Base-by-base conservation (phyloP, 2,329 filamentous ascomycete species). In the Penicillium hesseltinei region DNA sequence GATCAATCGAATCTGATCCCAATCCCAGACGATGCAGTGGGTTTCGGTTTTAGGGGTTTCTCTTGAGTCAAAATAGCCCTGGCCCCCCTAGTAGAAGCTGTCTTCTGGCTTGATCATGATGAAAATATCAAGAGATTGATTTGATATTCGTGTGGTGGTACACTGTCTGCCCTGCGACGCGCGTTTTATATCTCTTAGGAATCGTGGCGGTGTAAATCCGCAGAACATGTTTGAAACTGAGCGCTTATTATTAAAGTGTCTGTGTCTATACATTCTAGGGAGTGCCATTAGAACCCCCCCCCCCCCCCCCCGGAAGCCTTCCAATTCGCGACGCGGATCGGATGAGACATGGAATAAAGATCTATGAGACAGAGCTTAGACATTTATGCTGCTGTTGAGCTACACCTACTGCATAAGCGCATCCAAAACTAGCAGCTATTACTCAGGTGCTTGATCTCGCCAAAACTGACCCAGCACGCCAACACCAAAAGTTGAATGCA, bases 11-110 rank as follows among this genome's bases (percentile, higher is more conserved):
- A 68, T 54, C 36, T 51, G 61, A 60, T 65, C 63, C 61, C 59
- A 66, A 51, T 68, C 61, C 63, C 61, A 65, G 43, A 66, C 54
- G 25, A 66, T 62, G 57, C 59, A 64, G 38, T 65, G 54, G n/a
- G 57, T 53, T 62, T 66, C 58, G 10, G 61, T 60, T 2, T n/a
- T n/a, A 8, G 65, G 60, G 42, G 50, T 60, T 54, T 64, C 56
- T 15, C 49, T 54, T 4, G 54, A 39, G 39, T 58, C 59, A 13
- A 62, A 64, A 56, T 64, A 67, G 54, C 31, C 7, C 40, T 64
- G 56, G 2, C 60, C 59, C 17, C 63, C 54, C 25, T 61, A 62
- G 29, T 21, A 63, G 51, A 67, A 64, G 11, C 25, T 48, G 1
- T 54, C n/a, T 8, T 54, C 3, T 1, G 43, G 27, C 1, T 40